Percentiles rank a stretch among this genome's conserved stretches.
Conservation (phyloP, 2,329 filamentous ascomycete genomes). For the Aureobasidium sp. region DNA sequence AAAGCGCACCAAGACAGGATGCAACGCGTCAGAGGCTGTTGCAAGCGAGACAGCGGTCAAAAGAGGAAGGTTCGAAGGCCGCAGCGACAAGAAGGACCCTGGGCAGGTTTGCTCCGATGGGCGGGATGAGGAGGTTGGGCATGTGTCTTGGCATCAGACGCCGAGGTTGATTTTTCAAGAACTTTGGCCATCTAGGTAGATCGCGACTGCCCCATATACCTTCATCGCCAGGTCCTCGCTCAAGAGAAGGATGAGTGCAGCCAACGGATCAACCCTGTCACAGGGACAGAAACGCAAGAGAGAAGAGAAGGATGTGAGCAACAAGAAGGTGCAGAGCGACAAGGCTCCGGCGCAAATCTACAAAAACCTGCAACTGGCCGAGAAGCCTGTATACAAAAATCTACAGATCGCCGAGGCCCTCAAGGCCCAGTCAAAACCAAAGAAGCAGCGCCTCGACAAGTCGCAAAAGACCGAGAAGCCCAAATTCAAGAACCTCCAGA, state of each 20-base stretch:
- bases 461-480: not conserved
- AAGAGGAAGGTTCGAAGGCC: not conserved
- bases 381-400: conserved; percentile 10
- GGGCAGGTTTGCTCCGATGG: not conserved
- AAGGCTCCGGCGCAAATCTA: not conserved
- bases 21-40: not conserved
- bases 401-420: not conserved
- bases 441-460: not conserved
- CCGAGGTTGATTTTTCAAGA: not conserved
- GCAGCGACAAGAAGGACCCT: not conserved
- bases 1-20: not conserved
- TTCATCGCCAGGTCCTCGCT: not conserved
- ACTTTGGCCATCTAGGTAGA: not conserved
- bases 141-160: not conserved
- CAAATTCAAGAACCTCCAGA: conserved; percentile 10
- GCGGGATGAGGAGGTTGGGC: not conserved
- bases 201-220: not conserved
- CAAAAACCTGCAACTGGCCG: conserved; percentile 6
- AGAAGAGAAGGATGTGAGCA: conserved; percentile 1
- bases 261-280: not conserved
- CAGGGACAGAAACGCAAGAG: conserved; percentile 13
- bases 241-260: not conserved
- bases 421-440: not conserved
- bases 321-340: not conserved
- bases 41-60: not conserved